Base-by-base conservation (phyloP, 257 asterid species). In the Apocynum venetum region DNA sequence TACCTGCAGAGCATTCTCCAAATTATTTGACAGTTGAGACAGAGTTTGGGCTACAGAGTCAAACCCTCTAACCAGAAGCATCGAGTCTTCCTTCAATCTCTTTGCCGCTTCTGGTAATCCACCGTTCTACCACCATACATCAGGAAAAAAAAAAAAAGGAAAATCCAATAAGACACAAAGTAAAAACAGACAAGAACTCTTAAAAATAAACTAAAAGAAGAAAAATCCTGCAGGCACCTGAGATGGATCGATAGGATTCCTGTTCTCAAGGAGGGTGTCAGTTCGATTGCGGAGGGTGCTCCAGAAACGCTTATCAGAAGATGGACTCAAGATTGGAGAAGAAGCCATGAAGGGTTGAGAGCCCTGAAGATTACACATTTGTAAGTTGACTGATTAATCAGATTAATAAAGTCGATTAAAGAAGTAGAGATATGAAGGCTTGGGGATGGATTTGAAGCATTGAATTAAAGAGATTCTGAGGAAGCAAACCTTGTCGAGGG, bases 1-100 rank as follows among this genome's bases (percentile, higher is more conserved):
- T 59, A 94, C 99, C 99, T 93, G 93, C 76, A 93, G 93, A 7
- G 97, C 98, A 59, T 80, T 86, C 63, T 91, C 94, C 6, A 95
- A 85, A 83, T 84, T 90, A 84, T 80, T 77, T 5, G 99, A 91
- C 41, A 95, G 89, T 85, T 85, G 92, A 46, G 97, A 89, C 12
- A 95, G 90, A 67, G 98, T 76, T 8, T 87, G 88, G 68, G 99
- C 87, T 73, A 93, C 93, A 8, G 98, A 87, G 71, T 85, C 90
- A 61, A 87, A 87, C 63, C 88, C 90, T 87, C 87, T 79, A 14
- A 84, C 80, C 64, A 87, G 70, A 66, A 87, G 90, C 87, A 68
- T 74, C 4, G 87, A 61, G 72, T 87, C 90, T 60, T 87, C 88
- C 82, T 87, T 84, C 81, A 87, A 8, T 65, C 85, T 79, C 85